Evolutionary conservation across 2,329 filamentous ascomycete genomes (phyloP).

Genomic region (Pseudohalonectria lignicola): DNA sequence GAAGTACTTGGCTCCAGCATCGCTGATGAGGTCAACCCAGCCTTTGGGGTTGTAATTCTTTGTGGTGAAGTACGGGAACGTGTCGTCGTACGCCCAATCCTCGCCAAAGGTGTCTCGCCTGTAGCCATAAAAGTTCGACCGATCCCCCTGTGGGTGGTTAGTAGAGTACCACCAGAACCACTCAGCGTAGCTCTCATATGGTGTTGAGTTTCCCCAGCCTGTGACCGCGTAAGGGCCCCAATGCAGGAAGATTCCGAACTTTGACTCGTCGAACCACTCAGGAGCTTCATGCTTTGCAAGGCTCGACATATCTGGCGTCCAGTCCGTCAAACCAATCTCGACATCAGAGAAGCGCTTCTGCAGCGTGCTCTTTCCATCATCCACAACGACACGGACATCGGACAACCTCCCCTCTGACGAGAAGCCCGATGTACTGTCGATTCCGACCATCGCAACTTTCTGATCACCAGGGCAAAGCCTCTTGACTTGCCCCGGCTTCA

Average conservation of each 20-base stretch:
- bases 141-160: constrained; percentile 27
- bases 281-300: constrained; percentile 30
- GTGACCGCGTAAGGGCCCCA: constrained; percentile 47
- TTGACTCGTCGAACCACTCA: constrained; percentile 41
- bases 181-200: constrained; percentile 29
- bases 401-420: not conserved
- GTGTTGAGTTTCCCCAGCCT: constrained; percentile 37
- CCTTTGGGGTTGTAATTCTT: constrained; percentile 7
- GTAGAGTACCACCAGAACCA: constrained; percentile 41
- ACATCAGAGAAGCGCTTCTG: constrained; percentile 11
- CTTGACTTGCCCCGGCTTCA: constrained; percentile 25
- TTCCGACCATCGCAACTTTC: constrained; percentile 23
- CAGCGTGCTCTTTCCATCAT: constrained; percentile 5
- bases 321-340: constrained; percentile 23
- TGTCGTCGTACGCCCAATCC: constrained; percentile 12
- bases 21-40: constrained; percentile 25
- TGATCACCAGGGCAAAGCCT: constrained; percentile 32
- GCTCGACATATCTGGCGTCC: constrained; percentile 11
- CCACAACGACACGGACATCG: not conserved
- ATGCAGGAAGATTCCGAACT: constrained; percentile 51
- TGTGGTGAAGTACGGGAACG: constrained; percentile 21
- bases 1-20: constrained; percentile 29
- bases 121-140: constrained; percentile 33
- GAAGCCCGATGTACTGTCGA: constrained; percentile 9
- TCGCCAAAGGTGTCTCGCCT: constrained; percentile 13